Base-by-base conservation (phyloP, 176 grass and related monocot species). In the Carex kokanica region DNA sequence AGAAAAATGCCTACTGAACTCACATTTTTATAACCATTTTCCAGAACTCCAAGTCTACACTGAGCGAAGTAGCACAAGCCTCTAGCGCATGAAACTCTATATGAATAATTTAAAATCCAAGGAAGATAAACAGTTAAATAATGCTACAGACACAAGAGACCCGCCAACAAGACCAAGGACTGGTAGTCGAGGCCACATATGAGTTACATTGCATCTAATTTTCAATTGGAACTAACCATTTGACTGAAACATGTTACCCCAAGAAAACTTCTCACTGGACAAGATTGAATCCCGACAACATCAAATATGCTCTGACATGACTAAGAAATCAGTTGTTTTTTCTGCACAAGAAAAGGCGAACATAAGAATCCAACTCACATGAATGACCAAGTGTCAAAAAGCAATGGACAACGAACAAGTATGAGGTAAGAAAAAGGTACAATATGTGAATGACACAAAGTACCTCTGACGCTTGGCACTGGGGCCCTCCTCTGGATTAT, bases 391-490 rank as follows among this genome's bases (percentile, higher is more conserved):
- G n/a, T 10, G 18, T 49, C 11, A 25, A 52, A 53, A 75, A 15
- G 66, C 18, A 32, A 74, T 74, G 70, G 10, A 52, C 70, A 74
- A 52, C 4, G 70, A 52, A 52, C n/a, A 74, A 74, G 43, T 2
- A 69, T 16, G 15, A 38, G 3, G 11, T 74, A 25, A 74, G 17
- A 43, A 20, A 9, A 43, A 21, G 8, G 36, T 43, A n/a, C 15
- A 81, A 14, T 43, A 81, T 38, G 20, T 36, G 27, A 79, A 57
- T 59, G 17, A 45, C 47, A 49, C 12, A 64, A 64, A 27, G 38
- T 85, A 99, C 96, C 96, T 93, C 88, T 86, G 88, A 57, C 91
- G 92, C 86, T 99, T 99, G 58, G 93, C 83, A 90, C 88, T 92
- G 83, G 91, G 93, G 20, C 81, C 86, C 18, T 99, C 96, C 58